Evolutionary conservation across 495 filamentous ascomycete genomes (phyloP).

Genomic region (Neurospora sp.): DNA sequence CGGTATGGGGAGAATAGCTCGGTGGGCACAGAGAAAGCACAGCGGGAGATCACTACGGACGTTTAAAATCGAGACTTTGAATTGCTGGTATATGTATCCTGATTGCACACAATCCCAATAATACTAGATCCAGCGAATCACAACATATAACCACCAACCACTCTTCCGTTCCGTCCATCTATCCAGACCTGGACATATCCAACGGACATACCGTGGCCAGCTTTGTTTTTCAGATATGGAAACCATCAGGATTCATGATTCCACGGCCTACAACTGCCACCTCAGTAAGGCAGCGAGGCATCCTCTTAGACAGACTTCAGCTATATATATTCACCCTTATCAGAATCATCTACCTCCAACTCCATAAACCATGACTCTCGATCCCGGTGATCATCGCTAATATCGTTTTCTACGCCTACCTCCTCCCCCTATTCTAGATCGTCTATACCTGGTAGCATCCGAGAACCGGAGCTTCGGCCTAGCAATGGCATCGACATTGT

Average conservation of each 20-base stretch:
- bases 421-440: not conserved
- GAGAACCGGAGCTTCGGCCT: not conserved
- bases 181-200: not conserved
- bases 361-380: not conserved
- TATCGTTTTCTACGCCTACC: not conserved
- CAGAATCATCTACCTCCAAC: not conserved
- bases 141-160: not conserved
- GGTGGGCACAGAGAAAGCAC: not conserved
- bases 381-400: not conserved
- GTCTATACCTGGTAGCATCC: not conserved
- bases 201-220: not conserved
- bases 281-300: no score
- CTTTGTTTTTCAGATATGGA: not conserved
- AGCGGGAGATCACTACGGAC: not conserved
- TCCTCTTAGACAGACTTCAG: no score
- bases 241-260: not conserved
- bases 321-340: not conserved
- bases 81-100: not conserved
- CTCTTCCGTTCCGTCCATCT: not conserved
- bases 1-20: not conserved
- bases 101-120: not conserved
- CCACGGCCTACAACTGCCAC: not conserved
- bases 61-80: not conserved
- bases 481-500: not conserved
- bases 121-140: not conserved